Evolutionary conservation across 441 rosid genomes (phyloP).

Genomic region (Pelargonium australe): DNA sequence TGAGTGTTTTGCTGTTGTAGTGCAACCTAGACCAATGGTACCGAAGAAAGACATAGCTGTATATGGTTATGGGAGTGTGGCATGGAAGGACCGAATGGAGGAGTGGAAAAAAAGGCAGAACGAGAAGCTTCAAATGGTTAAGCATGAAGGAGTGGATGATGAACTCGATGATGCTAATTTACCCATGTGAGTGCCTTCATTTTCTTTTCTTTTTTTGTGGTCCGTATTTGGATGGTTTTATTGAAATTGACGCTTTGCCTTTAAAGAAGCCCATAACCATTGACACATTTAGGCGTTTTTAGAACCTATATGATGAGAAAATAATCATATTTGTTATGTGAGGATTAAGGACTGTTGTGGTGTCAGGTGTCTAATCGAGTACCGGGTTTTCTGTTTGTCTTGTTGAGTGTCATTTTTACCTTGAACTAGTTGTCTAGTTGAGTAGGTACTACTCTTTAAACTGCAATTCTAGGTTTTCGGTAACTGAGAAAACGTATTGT

Average conservation of each 20-base stretch:
- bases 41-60: conserved; percentile 82
- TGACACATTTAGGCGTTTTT: no score
- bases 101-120: conserved; percentile 84
- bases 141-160: conserved; percentile 53
- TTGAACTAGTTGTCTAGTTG: no score
- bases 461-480: no score
- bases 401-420: no score
- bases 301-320: no score
- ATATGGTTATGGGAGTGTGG: conserved; percentile 90
- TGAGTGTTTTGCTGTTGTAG: conserved; percentile 28
- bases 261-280: neutral
- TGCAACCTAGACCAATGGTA: conserved; percentile 80
- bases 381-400: no score
- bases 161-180: conserved; percentile 61
- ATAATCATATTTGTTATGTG: no score
- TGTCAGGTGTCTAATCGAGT: no score
- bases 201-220: neutral
- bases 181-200: conserved; percentile 53
- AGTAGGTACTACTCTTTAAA: no score
- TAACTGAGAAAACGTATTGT: no score
- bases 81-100: conserved; percentile 95
- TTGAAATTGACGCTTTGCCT: no score
- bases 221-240: neutral
- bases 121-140: conserved; percentile 72
- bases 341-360: no score